These are phyloP conservation scores for Capronia coronata DNA, from an alignment of 2,329 filamentous ascomycete species.

Conservation along the genomic window DNA sequence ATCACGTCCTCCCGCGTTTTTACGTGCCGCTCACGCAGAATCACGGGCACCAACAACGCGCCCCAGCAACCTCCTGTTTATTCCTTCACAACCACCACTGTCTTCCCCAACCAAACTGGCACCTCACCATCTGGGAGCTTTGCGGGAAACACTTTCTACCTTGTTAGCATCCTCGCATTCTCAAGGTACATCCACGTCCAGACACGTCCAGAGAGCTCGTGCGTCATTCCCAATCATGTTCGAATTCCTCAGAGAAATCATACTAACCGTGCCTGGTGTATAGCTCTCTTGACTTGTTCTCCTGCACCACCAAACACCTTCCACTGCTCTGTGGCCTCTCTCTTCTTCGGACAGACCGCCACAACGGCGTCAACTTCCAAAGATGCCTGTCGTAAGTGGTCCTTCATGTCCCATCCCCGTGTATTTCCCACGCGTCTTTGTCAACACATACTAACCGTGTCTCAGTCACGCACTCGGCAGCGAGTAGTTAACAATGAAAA, in stretches of 20 bases:
- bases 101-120: constrained; percentile 2
- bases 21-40: neutral
- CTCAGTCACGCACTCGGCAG: constrained; percentile 63
- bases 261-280: constrained; percentile 12
- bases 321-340: constrained; percentile 5
- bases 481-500: constrained; percentile 84
- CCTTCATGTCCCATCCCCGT: neutral
- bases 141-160: neutral
- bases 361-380: constrained; percentile 17
- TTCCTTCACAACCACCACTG: neutral
- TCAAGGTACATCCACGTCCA: constrained; percentile 4
- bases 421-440: constrained; percentile 10
- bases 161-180: neutral
- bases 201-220: constrained; percentile 25
- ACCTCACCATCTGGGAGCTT: constrained; percentile 4
- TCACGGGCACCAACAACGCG: constrained; percentile 13
- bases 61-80: constrained; percentile 8
- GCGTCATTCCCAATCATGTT: constrained; percentile 27
- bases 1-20: constrained; percentile 8
- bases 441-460: constrained; percentile 38
- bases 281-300: constrained; percentile 6
- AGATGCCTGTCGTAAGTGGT: constrained; percentile 28
- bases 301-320: constrained; percentile 4
- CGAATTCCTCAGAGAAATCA: constrained; percentile 16
- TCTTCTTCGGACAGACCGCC: constrained; percentile 6